phyloP scores from a whole-genome alignment of 768 basidiomycete genomes.

The Porpolomopsis calyptriformis region DNA sequence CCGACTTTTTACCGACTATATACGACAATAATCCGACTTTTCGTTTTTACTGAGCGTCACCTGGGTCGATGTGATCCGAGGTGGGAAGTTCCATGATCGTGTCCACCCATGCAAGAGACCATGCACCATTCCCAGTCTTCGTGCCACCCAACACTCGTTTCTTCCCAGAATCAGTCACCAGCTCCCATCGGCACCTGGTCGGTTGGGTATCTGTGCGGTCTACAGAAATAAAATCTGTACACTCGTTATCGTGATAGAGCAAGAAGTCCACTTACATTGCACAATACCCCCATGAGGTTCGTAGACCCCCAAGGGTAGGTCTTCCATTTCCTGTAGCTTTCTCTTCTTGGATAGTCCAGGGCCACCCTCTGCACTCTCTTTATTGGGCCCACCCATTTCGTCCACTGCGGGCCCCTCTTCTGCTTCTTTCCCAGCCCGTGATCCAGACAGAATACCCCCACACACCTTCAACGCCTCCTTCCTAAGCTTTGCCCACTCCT shows the following conservation, averaged over 20 bases:
- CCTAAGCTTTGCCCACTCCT: conserved; percentile 53
- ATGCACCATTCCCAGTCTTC: conserved; percentile 67
- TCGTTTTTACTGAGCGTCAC: no score
- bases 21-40: no score
- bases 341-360: conserved; percentile 15
- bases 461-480: conserved; percentile 37
- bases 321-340: conserved; percentile 20
- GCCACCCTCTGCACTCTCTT: conserved; percentile 12
- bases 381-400: conserved; percentile 17
- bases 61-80: background rate
- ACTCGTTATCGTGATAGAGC: conserved; percentile 1
- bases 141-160: conserved; percentile 52
- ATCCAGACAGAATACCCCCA: conserved; percentile 29
- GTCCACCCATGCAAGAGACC: conserved; percentile 76
- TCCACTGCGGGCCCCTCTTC: conserved; percentile 15
- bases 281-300: conserved; percentile 74
- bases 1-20: no score
- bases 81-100: conserved; percentile 32
- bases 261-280: conserved; percentile 43
- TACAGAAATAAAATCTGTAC: conserved; percentile 19
- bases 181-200: conserved; percentile 50
- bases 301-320: conserved; percentile 57
- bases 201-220: conserved; percentile 77
- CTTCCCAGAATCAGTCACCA: conserved; percentile 37
- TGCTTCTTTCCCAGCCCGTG: conserved; percentile 16